Evolutionary conservation across 345 rosid species (phyloP), one percentile per base, ranked within the genome.

Genomic region (Cardamine chenopodiifolia): DNA sequence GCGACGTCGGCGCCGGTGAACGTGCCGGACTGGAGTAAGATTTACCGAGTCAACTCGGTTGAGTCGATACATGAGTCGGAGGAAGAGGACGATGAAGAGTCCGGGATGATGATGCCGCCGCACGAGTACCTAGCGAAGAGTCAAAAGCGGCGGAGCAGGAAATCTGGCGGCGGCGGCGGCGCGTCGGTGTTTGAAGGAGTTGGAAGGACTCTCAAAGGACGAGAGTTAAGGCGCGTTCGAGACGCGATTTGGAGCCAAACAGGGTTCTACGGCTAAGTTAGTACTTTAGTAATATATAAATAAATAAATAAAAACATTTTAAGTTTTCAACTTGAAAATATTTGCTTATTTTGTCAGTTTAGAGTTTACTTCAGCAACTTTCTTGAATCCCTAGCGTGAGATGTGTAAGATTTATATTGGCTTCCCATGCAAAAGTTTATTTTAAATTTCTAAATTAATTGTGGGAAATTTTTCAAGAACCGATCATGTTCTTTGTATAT

Each of bases 241-340:
- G 99, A 95, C 53, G 98, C 96, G 0, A 91, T 95, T 19, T 95
- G 99, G 99, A 95, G 94, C 84, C 90, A 84, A 60, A 90, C 96
- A 2, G 96, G 96, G 35, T 86, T 87, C 63, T 78, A 89, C 72
- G 90, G 97, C 11, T 87, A 74, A 79, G 35, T 49, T 48, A 71
- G 62, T 14, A 42, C 44, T 35, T 34, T 1, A 2, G 11, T 58
- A 23, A 40, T 54, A 29, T 32, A 71, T 19, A 15, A 12, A 15
- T 50, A 29, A 12, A 11, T 0, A 23, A 62, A 67, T 39, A 45
- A 28, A 14, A 18, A 48, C 42, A 48, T 35, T 59, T 49, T 22
- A 40, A 61, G 28, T 5, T 26, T 47, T 60, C 74, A 50, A 32
- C 59, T 37, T 40, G 14, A 11, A 19, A 23, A 18, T 18, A n/a